Percentiles rank a stretch among this genome's conserved stretches.
Evolutionary conservation across 495 filamentous ascomycete genomes (phyloP).

Genomic region (Glonium stellatum): DNA sequence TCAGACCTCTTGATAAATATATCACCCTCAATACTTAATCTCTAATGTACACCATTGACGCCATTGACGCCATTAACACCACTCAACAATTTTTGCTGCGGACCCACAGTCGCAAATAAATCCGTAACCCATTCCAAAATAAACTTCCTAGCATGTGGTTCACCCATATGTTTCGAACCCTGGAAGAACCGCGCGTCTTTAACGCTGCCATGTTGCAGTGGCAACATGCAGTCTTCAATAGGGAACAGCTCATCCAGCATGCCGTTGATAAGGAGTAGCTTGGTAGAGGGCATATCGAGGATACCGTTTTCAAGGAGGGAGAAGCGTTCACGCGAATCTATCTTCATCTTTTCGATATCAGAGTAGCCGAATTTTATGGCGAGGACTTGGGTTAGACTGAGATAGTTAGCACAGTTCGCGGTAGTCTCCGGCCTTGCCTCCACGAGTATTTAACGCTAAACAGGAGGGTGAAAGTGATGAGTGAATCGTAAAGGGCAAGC

Average conservation of each 20-base stretch:
- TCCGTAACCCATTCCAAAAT: constrained; percentile 14
- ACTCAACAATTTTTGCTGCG: background rate
- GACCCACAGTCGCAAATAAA: constrained; percentile 8
- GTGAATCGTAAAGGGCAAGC: too few species aligned
- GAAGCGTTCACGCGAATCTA: constrained; percentile 4
- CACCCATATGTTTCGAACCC: constrained; percentile 18
- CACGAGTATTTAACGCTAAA: too few species aligned
- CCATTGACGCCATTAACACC: background rate
- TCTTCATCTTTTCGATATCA: constrained; percentile 16
- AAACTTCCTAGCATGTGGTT: constrained; percentile 12
- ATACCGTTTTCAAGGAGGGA: constrained; percentile 14
- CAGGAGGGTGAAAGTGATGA: too few species aligned
- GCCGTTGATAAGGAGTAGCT: constrained; percentile 15
- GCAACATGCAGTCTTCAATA: constrained; percentile 20
- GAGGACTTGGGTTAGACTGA: constrained; percentile 12
- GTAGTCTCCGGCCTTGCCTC: too few species aligned
- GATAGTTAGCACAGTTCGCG: too few species aligned
- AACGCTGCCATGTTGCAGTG: constrained; percentile 12
- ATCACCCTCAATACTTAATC: too few species aligned
- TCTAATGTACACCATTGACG: background rate
- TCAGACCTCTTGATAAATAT: background rate
- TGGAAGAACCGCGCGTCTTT: constrained; percentile 17
- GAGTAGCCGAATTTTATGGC: constrained; percentile 14
- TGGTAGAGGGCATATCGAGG: constrained; percentile 10
- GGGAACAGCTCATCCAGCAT: constrained; percentile 19